Evolutionary conservation across 2,329 filamentous ascomycete genomes (phyloP).

Genomic region (Leptographium wingfieldii): DNA sequence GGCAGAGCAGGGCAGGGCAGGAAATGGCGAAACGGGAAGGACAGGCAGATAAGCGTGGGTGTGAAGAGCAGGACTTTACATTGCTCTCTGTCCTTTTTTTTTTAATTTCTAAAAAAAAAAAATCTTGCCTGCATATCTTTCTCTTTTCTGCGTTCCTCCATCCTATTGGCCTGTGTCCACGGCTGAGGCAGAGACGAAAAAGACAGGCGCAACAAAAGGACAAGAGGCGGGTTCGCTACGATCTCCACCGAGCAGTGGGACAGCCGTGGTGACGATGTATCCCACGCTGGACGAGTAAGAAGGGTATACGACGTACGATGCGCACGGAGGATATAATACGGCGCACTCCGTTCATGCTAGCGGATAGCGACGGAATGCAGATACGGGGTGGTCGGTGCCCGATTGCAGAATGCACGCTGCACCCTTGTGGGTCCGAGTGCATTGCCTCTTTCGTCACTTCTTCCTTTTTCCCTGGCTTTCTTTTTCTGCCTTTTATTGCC

Average conservation of each 20-base stretch:
- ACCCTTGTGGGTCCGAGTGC: not conserved
- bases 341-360: not conserved
- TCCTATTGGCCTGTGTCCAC: no score
- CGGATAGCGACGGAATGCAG: not conserved
- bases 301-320: not conserved
- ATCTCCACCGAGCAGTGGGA: no score
- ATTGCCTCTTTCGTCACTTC: not conserved
- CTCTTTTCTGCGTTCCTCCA: no score
- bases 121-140: no score
- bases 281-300: no score
- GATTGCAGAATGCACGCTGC: conserved; percentile 4
- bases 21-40: not conserved
- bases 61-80: not conserved
- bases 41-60: not conserved
- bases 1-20: not conserved
- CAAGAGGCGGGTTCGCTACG: no score
- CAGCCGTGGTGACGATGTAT: no score
- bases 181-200: no score
- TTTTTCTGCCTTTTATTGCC: not conserved
- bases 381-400: conserved; percentile 1
- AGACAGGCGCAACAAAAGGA: no score
- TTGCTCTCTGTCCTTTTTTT: no score
- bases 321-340: not conserved
- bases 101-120: no score
- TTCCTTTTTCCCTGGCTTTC: not conserved